These are phyloP conservation scores for Diddensiella santjacobensis DNA, from an alignment of 805 yeast genomes.

Conservation along the genomic window DNA sequence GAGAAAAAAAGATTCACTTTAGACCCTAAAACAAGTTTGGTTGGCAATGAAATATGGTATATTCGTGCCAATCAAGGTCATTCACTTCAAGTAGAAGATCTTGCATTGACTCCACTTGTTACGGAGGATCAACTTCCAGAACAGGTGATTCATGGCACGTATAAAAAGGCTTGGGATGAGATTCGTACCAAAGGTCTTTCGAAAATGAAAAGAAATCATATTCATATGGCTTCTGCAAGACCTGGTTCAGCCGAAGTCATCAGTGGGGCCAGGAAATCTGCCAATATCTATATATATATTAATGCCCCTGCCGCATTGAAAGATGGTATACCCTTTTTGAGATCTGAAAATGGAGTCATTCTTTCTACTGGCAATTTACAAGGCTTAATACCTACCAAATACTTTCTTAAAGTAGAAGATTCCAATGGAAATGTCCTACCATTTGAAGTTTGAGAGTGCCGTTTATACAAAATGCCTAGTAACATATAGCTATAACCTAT, in stretches of 20 bases:
- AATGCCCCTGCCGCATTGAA: conserved; percentile 49
- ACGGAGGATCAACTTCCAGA: conserved; percentile 45
- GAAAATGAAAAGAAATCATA: conserved; percentile 74
- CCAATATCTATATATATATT: conserved; percentile 59
- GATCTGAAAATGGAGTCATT: conserved; percentile 71
- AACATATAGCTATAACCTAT: too few species aligned
- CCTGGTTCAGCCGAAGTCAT: conserved; percentile 47
- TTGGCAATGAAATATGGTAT: conserved; percentile 15
- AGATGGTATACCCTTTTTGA: conserved; percentile 49
- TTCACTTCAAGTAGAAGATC: conserved; percentile 48
- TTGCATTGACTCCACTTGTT: conserved; percentile 40
- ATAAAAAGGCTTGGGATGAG: conserved; percentile 46
- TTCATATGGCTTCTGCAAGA: conserved; percentile 72
- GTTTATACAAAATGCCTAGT: too few species aligned
- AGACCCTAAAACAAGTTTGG: conserved; percentile 5
- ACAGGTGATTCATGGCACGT: conserved; percentile 79
- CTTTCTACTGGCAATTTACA: conserved; percentile 56
- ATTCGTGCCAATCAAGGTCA: conserved; percentile 97
- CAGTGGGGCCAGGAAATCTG: conserved; percentile 68
- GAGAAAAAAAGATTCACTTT: conserved; percentile 65
- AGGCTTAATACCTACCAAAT: conserved; percentile 48
- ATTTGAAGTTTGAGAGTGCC: too few species aligned
- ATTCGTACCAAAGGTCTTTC: conserved; percentile 53
- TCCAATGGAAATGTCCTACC: conserved; percentile 20
- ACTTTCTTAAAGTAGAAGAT: conserved; percentile 41